These are phyloP conservation scores for Canariomyces notabilis DNA, from an alignment of 2,329 filamentous ascomycete species.

Conservation along the genomic window DNA sequence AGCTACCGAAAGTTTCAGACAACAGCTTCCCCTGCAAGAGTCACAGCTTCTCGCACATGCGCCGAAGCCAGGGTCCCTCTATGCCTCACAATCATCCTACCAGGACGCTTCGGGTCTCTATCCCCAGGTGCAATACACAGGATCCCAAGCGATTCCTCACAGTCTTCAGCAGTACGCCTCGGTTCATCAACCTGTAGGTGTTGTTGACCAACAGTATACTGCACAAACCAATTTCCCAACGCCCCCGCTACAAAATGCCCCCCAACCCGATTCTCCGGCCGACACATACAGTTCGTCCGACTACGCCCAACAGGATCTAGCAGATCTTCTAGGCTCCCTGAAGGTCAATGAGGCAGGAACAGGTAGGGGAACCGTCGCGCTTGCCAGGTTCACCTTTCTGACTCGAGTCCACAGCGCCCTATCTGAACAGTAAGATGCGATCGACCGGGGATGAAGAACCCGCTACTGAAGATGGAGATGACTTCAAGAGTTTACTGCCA, in stretches of 20 bases:
- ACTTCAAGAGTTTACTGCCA: slow-evolving; percentile 67
- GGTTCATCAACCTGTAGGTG: slow-evolving; percentile 44
- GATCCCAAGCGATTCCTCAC: slow-evolving; percentile 41
- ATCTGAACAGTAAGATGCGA: slow-evolving; percentile 61
- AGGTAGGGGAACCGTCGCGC: slow-evolving; percentile 49
- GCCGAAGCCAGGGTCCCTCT: slow-evolving; percentile 42
- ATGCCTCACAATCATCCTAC: slow-evolving; percentile 47
- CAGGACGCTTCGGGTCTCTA: slow-evolving; percentile 42
- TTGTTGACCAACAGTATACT: slow-evolving; percentile 49
- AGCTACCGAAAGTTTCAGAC: slow-evolving; percentile 45
- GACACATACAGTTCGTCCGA: slow-evolving; percentile 53
- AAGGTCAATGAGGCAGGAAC: slow-evolving; percentile 84
- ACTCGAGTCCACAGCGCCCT: slow-evolving; percentile 59
- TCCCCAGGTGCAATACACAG: slow-evolving; percentile 42
- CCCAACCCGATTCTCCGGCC: slow-evolving; percentile 39
- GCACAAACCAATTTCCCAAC: slow-evolving; percentile 49
- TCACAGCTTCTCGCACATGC: slow-evolving; percentile 40
- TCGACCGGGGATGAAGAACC: slow-evolving; percentile 53
- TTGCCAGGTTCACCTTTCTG: background rate
- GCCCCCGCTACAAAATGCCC: slow-evolving; percentile 43
- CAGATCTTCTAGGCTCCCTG: slow-evolving; percentile 76
- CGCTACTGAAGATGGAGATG: slow-evolving; percentile 64
- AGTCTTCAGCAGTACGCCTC: slow-evolving; percentile 50
- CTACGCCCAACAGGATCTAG: slow-evolving; percentile 66
- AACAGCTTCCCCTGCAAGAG: slow-evolving; percentile 30